Evolutionary conservation across 106 monocot species (phyloP), one percentile per base, ranked within the genome.

Genomic region (Dendrobium catenatum): DNA sequence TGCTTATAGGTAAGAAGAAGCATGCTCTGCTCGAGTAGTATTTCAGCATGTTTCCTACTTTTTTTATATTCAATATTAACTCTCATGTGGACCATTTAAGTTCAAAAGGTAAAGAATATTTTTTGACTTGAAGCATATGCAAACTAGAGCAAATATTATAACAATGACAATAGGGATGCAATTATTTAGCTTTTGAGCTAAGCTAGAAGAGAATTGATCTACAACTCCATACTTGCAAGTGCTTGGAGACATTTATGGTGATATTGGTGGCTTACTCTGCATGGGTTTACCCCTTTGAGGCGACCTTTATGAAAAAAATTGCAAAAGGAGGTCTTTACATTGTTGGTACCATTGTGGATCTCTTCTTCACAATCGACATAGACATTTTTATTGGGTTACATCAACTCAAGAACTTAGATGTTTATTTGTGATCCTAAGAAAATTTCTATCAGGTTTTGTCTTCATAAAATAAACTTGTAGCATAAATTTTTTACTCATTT

Each of bases 161-260:
- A 40, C 10, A 9, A 70, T 29, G 33, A 59, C 20, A 59, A 59
- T 20, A n/a, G 8, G 18, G 55, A 8, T 55, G 55, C 55, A 55
- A 16, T 55, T 51, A 55, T 6, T 11, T 55, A 67, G 20, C 67
- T 67, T 67, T 20, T 26, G 26, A 55, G 8, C 8, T 55, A 55
- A 44, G 17, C 1, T 55, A 10, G 18, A 55, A 16, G 55, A 55
- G 0, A 55, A 16, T 55, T 59, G 59, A 59, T 59, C 59, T 59
- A 17, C 9, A 68, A 68, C 29, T 68, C 9, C 19, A 19, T 78
- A 68, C 3, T 2, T 80, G 31, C 85, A 99, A 95, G 91, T 88
- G 89, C 40, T 99, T 93, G 98, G 94, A 98, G 61, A 83, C 94
- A 22, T 90, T 90, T n/a, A 94, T 94, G 93, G 93, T 98, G 84